Base-by-base conservation (phyloP, 2,329 filamentous ascomycete genomes). In the Monosporascus sp. region DNA sequence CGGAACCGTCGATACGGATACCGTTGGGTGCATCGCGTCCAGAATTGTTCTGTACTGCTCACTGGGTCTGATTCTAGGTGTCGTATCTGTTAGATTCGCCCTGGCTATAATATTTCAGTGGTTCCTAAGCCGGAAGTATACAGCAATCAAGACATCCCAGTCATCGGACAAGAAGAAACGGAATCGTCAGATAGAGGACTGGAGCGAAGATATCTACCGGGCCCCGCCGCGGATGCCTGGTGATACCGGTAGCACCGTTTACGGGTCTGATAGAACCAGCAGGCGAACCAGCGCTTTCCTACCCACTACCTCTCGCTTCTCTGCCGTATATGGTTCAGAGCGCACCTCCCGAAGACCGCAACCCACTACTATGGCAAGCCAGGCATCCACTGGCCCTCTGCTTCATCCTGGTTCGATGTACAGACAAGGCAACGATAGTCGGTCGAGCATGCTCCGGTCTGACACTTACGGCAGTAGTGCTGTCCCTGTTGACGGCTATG, bases 21-120 rank as follows among this genome's bases (percentile, higher is more conserved):
- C 90, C 6, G 89, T 99, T 48, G 94, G 94, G 17, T 99, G 94
- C 74, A 99, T 99, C 68, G 94, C 94, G 2, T 96, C 93, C 59
- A 89, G 96, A 73, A 92, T 99, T 25, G 94, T 99, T 3, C 84
- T 99, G 44, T 99, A 99, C 67, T 86, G 96, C 50, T 95, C 93
- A 4, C 77, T 99, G 58, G 84, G 88, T 51, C 89, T 99, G 70
- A 99, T 99, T 72, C 74, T 99, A 54, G 85, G 90, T 5, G 90
- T 99, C 49, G 95, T 99, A 5, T 67, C 82, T 17, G 82, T 88
- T 57, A 93, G 96, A 60, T 99, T 99, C 66, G 67, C 87, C n/a
- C 81, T 99, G 49, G 94, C 94, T 11, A 68, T 97, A 45, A 71
- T 93, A 54, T 99, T 99, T 76, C 90, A 97, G 66, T 99, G 95